Evolutionary conservation across 768 basidiomycete species (phyloP).

Genomic region (Phylloporus rhodoxanthus): DNA sequence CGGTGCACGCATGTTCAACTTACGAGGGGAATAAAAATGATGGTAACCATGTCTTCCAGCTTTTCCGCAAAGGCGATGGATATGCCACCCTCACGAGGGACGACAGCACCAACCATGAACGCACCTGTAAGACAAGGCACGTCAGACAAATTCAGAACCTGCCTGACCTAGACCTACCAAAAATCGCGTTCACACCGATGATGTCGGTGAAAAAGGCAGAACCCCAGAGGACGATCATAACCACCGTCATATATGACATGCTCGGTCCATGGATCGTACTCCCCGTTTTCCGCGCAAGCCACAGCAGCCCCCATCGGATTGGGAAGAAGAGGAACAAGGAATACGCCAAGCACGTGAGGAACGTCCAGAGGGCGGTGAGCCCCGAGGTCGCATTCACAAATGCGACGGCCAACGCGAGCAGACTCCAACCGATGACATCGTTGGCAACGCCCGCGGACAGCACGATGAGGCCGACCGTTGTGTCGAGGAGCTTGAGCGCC

Average conservation of each 20-base stretch:
- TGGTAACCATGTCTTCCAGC: conserved; percentile 88
- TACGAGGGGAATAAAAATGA: conserved; percentile 85
- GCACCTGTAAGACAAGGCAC: conserved; percentile 44
- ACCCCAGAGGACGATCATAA: conserved; percentile 74
- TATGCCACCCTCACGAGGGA: conserved; percentile 85
- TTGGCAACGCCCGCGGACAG: conserved; percentile 90
- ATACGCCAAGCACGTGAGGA: conserved; percentile 78
- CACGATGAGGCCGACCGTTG: conserved; percentile 87
- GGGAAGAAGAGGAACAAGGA: conserved; percentile 70
- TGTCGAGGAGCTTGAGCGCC: conserved; percentile 86
- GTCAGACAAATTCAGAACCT: background rate
- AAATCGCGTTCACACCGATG: conserved; percentile 92
- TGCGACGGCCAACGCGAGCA: conserved; percentile 87
- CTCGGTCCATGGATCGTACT: conserved; percentile 79
- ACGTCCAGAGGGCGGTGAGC: conserved; percentile 78
- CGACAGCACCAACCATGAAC: conserved; percentile 74
- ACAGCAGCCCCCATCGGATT: conserved; percentile 52
- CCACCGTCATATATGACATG: conserved; percentile 82
- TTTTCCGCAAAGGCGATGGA: conserved; percentile 85
- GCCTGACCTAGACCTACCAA: conserved; percentile 43
- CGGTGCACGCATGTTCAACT: conserved; percentile 18
- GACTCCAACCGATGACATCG: conserved; percentile 83
- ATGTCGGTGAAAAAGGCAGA: conserved; percentile 92
- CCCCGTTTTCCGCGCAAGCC: conserved; percentile 74
- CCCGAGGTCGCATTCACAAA: conserved; percentile 85